phyloP scores from a whole-genome alignment of 139 green algal genomes.

The Chloropicon primus region DNA sequence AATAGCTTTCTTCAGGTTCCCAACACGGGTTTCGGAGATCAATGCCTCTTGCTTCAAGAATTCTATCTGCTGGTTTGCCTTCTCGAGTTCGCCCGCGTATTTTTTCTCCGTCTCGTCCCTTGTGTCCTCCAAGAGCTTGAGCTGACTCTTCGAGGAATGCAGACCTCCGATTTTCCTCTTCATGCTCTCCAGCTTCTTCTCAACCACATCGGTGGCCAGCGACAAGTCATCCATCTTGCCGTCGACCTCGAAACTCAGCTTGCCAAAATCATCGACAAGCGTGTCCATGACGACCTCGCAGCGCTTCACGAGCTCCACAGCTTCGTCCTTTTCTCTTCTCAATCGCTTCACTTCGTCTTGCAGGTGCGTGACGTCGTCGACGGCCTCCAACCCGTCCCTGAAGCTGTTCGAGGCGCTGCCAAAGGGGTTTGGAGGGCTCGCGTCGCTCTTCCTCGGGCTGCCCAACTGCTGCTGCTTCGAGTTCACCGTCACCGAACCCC shows the following conservation, averaged over 20 bases:
- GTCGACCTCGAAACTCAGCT: background rate
- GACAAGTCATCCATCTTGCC: background rate
- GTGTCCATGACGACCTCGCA: background rate
- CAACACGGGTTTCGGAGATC: background rate
- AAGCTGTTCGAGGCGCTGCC: too few species aligned
- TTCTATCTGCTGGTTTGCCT: background rate
- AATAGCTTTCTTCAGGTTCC: background rate
- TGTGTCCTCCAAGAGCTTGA: background rate
- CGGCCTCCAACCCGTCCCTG: too few species aligned
- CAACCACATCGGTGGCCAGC: background rate
- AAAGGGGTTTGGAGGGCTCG: background rate
- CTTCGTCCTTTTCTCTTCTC: background rate
- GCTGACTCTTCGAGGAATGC: background rate
- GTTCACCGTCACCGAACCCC: too few species aligned
- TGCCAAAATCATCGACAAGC: background rate
- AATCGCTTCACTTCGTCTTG: too few species aligned
- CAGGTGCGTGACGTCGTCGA: too few species aligned
- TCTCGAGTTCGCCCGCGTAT: background rate
- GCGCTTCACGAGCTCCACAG: background rate
- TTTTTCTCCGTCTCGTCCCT: background rate
- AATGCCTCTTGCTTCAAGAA: background rate
- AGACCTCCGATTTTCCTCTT: background rate
- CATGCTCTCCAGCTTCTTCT: background rate
- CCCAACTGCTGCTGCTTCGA: background rate
- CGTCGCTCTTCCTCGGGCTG: background rate